A percentile compares a stretch with the other conserved stretches of the same genome.
phyloP scores from a whole-genome alignment of 2,329 filamentous ascomycete species.

The Microdochium nivale region DNA sequence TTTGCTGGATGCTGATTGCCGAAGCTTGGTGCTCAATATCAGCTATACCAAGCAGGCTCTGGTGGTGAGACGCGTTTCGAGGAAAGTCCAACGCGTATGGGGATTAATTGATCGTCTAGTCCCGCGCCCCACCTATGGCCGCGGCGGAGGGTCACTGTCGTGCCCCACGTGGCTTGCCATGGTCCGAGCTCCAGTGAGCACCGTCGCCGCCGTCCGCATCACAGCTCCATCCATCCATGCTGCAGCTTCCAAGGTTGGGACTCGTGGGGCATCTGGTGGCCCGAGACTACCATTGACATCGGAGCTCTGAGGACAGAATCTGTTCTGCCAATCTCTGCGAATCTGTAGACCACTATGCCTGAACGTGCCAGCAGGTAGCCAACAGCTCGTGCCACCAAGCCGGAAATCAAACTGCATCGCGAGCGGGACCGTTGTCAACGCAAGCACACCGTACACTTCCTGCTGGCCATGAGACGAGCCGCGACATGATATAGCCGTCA shows the following conservation, averaged over 20 bases:
- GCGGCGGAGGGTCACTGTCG: background rate
- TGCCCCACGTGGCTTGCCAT: conserved; percentile 1
- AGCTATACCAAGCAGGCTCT: no score
- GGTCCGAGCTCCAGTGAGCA: no score
- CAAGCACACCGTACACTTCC: background rate
- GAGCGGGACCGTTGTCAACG: background rate
- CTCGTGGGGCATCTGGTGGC: background rate
- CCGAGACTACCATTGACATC: no score
- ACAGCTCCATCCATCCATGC: no score
- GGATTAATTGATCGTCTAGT: conserved; percentile 1
- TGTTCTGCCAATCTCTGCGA: no score
- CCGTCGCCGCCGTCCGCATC: conserved; percentile 6
- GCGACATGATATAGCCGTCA: conserved; percentile 1
- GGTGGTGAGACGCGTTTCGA: background rate
- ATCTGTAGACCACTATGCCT: no score
- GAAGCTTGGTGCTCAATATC: no score
- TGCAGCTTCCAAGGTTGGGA: background rate
- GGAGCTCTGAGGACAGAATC: no score
- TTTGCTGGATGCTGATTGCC: no score
- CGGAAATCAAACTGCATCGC: no score
- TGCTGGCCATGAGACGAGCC: background rate
- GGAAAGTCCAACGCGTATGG: conserved; percentile 1
- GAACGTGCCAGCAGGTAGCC: no score
- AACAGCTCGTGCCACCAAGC: no score
- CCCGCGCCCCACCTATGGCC: background rate